Evolutionary conservation across 176 grass and related monocot species (phyloP).

Genomic region (Zea luxurians): DNA sequence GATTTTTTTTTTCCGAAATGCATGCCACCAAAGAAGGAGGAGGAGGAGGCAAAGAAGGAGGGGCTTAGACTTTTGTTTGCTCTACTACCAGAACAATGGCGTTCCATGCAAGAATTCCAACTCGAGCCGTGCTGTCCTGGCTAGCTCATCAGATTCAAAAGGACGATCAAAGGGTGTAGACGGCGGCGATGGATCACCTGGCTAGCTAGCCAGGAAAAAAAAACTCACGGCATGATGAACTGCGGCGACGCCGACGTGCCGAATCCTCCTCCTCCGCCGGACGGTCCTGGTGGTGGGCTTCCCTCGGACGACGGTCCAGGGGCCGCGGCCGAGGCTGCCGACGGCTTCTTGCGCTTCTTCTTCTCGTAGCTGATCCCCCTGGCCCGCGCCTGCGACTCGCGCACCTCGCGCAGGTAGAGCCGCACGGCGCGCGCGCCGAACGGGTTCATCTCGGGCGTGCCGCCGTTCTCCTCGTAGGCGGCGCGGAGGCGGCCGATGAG

Average conservation of each 20-base stretch:
- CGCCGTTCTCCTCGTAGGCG: constrained; percentile 94
- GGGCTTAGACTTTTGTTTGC: background rate
- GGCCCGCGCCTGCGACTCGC: constrained; percentile 76
- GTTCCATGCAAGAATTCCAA: constrained; percentile 26
- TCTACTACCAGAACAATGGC: background rate
- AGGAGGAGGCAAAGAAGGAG: constrained; percentile 4
- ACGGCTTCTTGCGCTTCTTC: constrained; percentile 86
- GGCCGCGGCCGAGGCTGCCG: constrained; percentile 12
- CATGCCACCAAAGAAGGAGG: constrained; percentile 28
- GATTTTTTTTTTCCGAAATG: constrained; percentile 39
- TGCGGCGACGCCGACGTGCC: constrained; percentile 36
- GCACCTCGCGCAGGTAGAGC: constrained; percentile 85
- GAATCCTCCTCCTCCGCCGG: constrained; percentile 33
- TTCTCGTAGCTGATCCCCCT: constrained; percentile 95
- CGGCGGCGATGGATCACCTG: constrained; percentile 4
- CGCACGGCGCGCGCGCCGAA: constrained; percentile 85
- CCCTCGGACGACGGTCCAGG: constrained; percentile 59
- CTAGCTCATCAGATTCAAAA: constrained; percentile 7
- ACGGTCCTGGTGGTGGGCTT: constrained; percentile 46
- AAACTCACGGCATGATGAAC: constrained; percentile 69
- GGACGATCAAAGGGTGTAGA: background rate
- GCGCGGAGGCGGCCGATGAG: constrained; percentile 88
- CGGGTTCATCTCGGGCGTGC: constrained; percentile 82
- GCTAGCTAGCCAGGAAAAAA: constrained; percentile 6
- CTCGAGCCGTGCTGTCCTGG: background rate